phyloP scores from a whole-genome alignment of 768 basidiomycete genomes.

The Hysterangium stoloniferum region DNA sequence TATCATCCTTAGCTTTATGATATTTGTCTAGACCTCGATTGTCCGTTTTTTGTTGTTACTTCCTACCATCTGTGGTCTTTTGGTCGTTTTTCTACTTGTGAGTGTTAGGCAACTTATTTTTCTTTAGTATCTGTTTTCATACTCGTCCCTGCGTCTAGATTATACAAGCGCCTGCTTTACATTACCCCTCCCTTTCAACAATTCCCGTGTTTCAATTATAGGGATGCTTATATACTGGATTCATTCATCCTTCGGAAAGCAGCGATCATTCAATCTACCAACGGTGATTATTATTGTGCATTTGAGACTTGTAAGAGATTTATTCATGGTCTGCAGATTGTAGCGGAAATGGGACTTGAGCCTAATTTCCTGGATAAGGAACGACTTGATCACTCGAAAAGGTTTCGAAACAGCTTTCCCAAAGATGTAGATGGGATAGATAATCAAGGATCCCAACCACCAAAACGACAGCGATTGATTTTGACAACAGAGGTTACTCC shows the following conservation, averaged over 20 bases:
- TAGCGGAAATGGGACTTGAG: not conserved
- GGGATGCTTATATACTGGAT: conserved; percentile 3
- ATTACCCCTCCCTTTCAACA: not conserved
- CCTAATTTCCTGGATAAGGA: not conserved
- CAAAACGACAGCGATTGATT: not conserved
- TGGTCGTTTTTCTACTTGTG: conserved; percentile 1
- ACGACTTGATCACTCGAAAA: not conserved
- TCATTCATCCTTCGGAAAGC: not conserved
- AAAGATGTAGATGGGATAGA: too few species aligned
- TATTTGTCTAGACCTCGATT: not conserved
- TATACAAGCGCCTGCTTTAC: conserved; percentile 1
- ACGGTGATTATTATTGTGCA: not conserved
- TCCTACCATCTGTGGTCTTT: conserved; percentile 5
- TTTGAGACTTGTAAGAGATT: not conserved
- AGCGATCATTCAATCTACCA: not conserved
- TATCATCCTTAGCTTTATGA: conserved; percentile 1
- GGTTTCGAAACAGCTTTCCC: too few species aligned
- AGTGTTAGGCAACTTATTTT: not conserved
- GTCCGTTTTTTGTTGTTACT: conserved; percentile 3
- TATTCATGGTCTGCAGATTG: not conserved
- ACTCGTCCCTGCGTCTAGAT: not conserved
- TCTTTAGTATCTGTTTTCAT: not conserved
- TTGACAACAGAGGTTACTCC: not conserved
- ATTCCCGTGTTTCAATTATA: conserved; percentile 1
- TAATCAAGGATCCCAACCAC: too few species aligned